A percentile compares a stretch with the other conserved stretches of the same genome.
These are phyloP conservation scores for Leccinum uliginosum DNA, from an alignment of 768 basidiomycete species.

Conservation along the genomic window DNA sequence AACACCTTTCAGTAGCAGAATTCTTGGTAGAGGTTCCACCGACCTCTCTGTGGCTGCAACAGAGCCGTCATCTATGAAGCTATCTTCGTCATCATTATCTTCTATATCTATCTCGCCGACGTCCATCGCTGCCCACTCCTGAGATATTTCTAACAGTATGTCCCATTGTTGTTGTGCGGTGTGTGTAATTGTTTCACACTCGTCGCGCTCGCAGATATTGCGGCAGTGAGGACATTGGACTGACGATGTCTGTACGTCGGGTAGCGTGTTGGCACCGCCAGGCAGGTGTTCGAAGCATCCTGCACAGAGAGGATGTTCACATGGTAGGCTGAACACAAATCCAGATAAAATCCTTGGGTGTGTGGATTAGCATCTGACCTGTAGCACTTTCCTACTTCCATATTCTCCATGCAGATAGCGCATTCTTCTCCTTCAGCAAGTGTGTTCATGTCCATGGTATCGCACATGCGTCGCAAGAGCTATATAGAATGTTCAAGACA, in stretches of 20 bases:
- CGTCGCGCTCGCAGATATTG: constrained; percentile 4
- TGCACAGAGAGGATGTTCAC: constrained; percentile 15
- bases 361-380: constrained; percentile 9
- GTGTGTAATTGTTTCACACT: constrained; percentile 16
- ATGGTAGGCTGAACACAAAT: constrained; percentile 6
- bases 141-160: constrained; percentile 14
- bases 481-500: not conserved
- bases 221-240: constrained; percentile 22
- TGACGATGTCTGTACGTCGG: not conserved
- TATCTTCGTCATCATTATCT: constrained; percentile 4
- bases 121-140: constrained; percentile 14
- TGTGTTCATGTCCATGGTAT: constrained; percentile 20
- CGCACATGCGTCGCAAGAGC: constrained; percentile 14
- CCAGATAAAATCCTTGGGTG: not conserved
- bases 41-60: constrained; percentile 8
- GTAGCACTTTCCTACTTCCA: constrained; percentile 14
- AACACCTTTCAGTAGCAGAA: constrained; percentile 7
- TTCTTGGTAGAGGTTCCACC: not conserved
- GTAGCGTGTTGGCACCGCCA: not conserved
- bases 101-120: constrained; percentile 8
- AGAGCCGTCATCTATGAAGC: constrained; percentile 2
- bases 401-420: constrained; percentile 17
- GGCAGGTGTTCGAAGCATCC: constrained; percentile 11
- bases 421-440: constrained; percentile 20
- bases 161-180: constrained; percentile 19